Evolutionary conservation across 179 eudicot genomes (phyloP).

Genomic region (Silene noctiflora): DNA sequence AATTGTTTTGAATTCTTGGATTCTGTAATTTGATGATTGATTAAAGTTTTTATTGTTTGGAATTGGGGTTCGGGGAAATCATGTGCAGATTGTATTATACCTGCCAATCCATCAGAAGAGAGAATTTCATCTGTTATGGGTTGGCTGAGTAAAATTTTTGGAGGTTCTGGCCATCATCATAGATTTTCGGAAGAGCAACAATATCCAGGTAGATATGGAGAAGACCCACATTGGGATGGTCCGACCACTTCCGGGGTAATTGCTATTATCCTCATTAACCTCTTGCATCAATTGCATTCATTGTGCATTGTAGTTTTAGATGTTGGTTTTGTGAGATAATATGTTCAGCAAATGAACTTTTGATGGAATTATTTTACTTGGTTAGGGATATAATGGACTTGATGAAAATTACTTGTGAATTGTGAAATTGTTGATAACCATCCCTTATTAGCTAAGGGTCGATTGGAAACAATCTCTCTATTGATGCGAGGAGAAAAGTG

Average conservation of each 20-base stretch:
- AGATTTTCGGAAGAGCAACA: conserved; percentile 53
- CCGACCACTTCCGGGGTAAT: conserved; percentile 52
- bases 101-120: conserved; percentile 26
- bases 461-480: neutral
- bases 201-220: conserved; percentile 61
- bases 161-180: conserved; percentile 62
- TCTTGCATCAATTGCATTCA: neutral
- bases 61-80: neutral
- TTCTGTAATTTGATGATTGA: neutral
- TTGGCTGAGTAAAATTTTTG: conserved; percentile 72
- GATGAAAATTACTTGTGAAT: neutral
- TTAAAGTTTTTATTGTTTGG: neutral
- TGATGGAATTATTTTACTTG: neutral
- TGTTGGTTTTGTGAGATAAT: neutral
- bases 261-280: conserved; percentile 1
- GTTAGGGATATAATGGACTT: neutral
- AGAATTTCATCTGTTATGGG: conserved; percentile 44
- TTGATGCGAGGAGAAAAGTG: neutral
- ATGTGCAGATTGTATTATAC: conserved; percentile 22
- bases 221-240: conserved; percentile 56
- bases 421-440: neutral
- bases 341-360: neutral
- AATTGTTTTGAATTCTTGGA: neutral
- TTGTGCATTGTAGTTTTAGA: neutral
- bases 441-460: neutral